These are phyloP conservation scores for Eragrostis curvula DNA, from an alignment of 176 grass and related monocot genomes.

Conservation along the genomic window DNA sequence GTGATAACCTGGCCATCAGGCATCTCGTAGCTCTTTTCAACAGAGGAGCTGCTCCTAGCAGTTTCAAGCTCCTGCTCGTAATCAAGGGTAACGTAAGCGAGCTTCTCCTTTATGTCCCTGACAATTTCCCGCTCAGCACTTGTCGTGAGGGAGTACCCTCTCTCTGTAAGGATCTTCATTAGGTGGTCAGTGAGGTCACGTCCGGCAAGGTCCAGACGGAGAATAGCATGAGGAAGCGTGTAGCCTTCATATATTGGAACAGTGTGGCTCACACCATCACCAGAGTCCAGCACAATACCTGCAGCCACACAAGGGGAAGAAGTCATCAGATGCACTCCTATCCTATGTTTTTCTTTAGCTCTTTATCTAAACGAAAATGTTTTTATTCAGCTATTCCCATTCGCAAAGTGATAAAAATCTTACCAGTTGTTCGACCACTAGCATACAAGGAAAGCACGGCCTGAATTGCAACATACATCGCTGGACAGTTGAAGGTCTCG, in stretches of 20 bases:
- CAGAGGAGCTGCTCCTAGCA: conserved; percentile 75
- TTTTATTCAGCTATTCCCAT: background rate
- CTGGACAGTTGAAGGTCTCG: conserved; percentile 75
- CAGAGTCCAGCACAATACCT: conserved; percentile 92
- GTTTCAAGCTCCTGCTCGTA: conserved; percentile 77
- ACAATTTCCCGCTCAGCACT: conserved; percentile 87
- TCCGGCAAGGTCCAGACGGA: conserved; percentile 86
- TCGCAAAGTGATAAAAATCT: background rate
- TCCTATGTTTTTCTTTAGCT: background rate
- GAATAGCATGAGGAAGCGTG: conserved; percentile 84
- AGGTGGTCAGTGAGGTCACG: conserved; percentile 81
- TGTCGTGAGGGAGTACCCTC: conserved; percentile 86
- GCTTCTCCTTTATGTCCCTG: conserved; percentile 86
- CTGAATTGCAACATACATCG: conserved; percentile 93
- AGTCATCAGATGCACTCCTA: background rate
- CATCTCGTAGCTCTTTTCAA: conserved; percentile 87
- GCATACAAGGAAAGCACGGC: conserved; percentile 85
- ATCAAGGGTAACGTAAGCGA: conserved; percentile 78
- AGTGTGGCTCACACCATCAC: conserved; percentile 88
- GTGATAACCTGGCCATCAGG: conserved; percentile 90
- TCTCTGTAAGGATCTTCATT: conserved; percentile 93
- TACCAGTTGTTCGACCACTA: conserved; percentile 90
- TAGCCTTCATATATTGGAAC: conserved; percentile 93
- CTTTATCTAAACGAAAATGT: no score
- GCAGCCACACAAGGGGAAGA: background rate